A percentile compares a stretch with the other conserved stretches of the same genome.
phyloP scores from a whole-genome alignment of 495 filamentous ascomycete genomes.

The Penicillium alfredii region DNA sequence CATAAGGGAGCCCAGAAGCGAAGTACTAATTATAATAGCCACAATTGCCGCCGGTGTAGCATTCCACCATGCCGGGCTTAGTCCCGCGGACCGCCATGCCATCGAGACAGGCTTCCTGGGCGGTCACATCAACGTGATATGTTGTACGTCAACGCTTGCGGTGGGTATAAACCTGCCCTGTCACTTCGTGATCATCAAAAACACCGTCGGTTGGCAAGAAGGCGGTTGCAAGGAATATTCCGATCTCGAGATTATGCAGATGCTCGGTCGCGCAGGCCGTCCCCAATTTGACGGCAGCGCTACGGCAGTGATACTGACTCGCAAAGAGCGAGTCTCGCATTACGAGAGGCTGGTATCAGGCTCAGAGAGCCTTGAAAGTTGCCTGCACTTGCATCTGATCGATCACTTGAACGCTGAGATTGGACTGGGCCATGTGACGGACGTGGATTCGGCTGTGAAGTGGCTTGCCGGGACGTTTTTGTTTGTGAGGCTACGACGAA shows the following conservation, averaged over 20 bases:
- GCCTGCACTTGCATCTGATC: constrained; percentile 78
- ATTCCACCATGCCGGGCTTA: constrained; percentile 90
- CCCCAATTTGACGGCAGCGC: constrained; percentile 89
- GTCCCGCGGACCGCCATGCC: constrained; percentile 58
- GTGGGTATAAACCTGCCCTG: constrained; percentile 93
- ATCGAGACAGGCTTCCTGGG: constrained; percentile 70
- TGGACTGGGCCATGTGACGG: constrained; percentile 70
- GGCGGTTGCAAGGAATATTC: constrained; percentile 68
- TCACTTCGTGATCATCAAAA: constrained; percentile 89
- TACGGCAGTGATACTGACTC: constrained; percentile 82
- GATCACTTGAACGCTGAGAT: constrained; percentile 96
- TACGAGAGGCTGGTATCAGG: constrained; percentile 85
- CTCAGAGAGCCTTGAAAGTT: constrained; percentile 78
- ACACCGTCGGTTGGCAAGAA: constrained; percentile 68
- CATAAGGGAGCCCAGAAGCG: too few relatives aligned
- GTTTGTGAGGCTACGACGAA: constrained; percentile 71
- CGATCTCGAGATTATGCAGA: constrained; percentile 95
- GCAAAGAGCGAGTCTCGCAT: constrained; percentile 54
- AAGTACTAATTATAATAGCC: too few relatives aligned
- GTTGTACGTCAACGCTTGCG: constrained; percentile 90
- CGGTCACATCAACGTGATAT: constrained; percentile 79
- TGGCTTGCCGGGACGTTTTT: constrained; percentile 90
- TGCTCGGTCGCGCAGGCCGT: constrained; percentile 89
- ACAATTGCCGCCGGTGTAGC: constrained; percentile 68
- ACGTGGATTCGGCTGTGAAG: constrained; percentile 62